phyloP scores from a whole-genome alignment of 306 rosid species.

The Corylus heterophylla region DNA sequence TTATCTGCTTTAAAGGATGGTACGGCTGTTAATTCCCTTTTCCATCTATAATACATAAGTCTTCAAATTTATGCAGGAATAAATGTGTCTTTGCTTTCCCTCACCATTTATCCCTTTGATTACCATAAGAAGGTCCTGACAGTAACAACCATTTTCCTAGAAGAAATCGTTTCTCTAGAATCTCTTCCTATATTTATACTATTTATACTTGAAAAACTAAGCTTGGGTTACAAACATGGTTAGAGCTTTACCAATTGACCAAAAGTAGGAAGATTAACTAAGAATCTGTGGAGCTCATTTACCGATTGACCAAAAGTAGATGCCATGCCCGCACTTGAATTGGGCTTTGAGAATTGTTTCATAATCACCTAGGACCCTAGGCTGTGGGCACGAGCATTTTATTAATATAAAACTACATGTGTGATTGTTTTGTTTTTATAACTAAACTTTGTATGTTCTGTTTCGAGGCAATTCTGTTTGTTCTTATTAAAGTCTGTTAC shows the following conservation, averaged over 20 bases:
- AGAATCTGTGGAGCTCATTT: neutral
- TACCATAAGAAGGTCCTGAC: neutral
- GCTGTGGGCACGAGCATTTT: neutral
- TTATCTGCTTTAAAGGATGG: constrained; percentile 72
- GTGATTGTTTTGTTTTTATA: neutral
- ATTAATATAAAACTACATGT: neutral
- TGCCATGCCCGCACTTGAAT: neutral
- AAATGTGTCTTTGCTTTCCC: neutral
- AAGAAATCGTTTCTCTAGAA: neutral
- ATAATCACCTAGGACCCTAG: neutral
- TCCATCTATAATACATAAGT: neutral
- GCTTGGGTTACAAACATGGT: neutral
- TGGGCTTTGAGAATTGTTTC: neutral
- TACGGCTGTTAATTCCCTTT: constrained; percentile 32
- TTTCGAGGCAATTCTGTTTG: too few species aligned
- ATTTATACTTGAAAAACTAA: neutral
- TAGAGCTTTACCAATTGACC: neutral
- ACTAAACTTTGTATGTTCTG: too few species aligned
- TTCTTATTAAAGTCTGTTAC: neutral
- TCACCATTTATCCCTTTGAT: neutral
- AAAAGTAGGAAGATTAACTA: neutral
- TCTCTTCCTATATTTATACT: neutral
- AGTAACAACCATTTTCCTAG: neutral
- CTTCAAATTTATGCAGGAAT: neutral
- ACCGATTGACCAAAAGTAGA: neutral